Percentiles rank a stretch among this genome's conserved stretches.
Evolutionary conservation across 257 asterid species (phyloP).

Genomic region (Solanum neorickii): DNA sequence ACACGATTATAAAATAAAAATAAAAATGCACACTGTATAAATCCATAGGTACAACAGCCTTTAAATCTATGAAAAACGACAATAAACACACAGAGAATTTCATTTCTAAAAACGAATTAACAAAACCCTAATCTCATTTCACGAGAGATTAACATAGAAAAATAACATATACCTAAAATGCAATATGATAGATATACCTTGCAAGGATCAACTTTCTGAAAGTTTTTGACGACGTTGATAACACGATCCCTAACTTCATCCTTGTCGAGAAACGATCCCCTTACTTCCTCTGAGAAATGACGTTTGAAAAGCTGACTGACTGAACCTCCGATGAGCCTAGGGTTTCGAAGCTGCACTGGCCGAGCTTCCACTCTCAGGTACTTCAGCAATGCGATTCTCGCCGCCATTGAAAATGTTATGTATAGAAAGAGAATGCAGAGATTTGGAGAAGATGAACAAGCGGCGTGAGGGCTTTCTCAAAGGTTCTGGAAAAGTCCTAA

Average conservation of each 20-base stretch:
- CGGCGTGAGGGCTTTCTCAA: neutral
- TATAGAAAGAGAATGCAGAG: neutral
- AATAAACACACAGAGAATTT: neutral
- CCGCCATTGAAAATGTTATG: neutral
- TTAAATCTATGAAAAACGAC: neutral
- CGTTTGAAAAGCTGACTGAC: neutral
- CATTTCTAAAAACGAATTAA: neutral
- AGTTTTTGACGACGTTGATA: neutral
- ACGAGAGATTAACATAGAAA: neutral
- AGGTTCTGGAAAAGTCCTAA: neutral
- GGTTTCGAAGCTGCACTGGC: neutral
- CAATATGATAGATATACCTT: neutral
- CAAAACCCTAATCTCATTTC: neutral
- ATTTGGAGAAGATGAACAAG: neutral
- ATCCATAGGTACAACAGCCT: neutral
- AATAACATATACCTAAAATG: neutral
- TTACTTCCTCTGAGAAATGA: neutral
- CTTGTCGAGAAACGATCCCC: neutral
- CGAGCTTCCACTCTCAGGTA: neutral
- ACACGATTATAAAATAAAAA: neutral
- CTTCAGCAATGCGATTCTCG: neutral
- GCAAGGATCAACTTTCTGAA: neutral
- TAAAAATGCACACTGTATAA: neutral
- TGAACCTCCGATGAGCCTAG: neutral
- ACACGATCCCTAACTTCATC: constrained; percentile 1